Evolutionary conservation across 2,329 filamentous ascomycete species (phyloP).

Genomic region (Neurospora sp.): DNA sequence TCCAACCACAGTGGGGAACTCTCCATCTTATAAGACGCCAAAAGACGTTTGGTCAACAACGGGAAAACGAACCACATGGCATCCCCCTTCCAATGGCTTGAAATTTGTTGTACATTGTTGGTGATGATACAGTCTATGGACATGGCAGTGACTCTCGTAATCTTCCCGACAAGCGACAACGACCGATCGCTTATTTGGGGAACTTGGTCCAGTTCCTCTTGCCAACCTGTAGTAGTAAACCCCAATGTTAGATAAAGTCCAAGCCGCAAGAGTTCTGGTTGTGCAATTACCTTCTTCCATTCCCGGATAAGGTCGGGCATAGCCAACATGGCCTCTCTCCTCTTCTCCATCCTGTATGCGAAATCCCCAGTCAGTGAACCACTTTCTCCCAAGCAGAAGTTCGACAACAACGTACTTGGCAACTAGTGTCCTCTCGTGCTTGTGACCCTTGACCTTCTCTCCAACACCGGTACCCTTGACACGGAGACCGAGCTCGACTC

Average conservation of each 20-base stretch:
- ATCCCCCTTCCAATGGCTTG: background rate
- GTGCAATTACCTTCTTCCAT: constrained; percentile 69
- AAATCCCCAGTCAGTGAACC: constrained; percentile 23
- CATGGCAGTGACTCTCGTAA: background rate
- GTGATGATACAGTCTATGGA: constrained; percentile 18
- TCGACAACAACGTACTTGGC: constrained; percentile 46
- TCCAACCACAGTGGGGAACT: background rate
- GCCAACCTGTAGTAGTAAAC: constrained; percentile 31
- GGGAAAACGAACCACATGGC: background rate
- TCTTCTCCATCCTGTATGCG: constrained; percentile 61
- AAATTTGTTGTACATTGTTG: constrained; percentile 13
- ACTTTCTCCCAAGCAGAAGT: too few relatives aligned
- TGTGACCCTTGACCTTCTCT: constrained; percentile 89
- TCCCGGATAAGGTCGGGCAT: constrained; percentile 88
- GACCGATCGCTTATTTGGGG: constrained; percentile 30
- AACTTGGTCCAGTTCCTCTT: constrained; percentile 47
- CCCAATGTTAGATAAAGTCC: constrained; percentile 24
- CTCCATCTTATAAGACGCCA: background rate
- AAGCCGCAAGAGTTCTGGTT: background rate
- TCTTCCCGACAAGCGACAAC: constrained; percentile 1
- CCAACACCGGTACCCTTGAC: constrained; percentile 91
- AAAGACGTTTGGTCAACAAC: background rate
- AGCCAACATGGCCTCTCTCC: constrained; percentile 82
- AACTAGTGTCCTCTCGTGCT: constrained; percentile 80
- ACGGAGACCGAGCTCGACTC: constrained; percentile 68